phyloP scores from a whole-genome alignment of 1,284 basidiomycete genomes.

The Hypsizygus ulmarius region DNA sequence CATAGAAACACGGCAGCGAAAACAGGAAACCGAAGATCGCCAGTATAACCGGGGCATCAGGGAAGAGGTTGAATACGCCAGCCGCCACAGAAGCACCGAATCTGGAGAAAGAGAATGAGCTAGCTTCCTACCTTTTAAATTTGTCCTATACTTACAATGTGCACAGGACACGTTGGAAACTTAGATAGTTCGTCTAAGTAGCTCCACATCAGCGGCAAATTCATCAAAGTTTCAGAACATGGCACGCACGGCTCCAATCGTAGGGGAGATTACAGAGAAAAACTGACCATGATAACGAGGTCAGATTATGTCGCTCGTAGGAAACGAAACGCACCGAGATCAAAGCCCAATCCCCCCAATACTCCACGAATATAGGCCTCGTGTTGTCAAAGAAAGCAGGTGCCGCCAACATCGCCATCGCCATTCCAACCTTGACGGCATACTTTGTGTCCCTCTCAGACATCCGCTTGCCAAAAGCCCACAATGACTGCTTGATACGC shows the following conservation, averaged over 20 bases:
- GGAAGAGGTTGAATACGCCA: slow-evolving; percentile 69
- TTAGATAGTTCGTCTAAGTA: slow-evolving; percentile 77
- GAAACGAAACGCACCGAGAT: slow-evolving; percentile 64
- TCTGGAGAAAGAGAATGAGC: slow-evolving; percentile 35
- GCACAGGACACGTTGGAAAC: slow-evolving; percentile 75
- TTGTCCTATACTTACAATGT: slow-evolving; percentile 60
- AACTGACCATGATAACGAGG: slow-evolving; percentile 44
- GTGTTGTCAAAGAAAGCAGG: slow-evolving; percentile 85
- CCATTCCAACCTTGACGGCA: slow-evolving; percentile 86
- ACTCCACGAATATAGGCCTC: slow-evolving; percentile 75
- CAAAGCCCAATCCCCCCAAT: slow-evolving; percentile 91
- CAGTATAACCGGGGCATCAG: slow-evolving; percentile 72
- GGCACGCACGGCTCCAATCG: slow-evolving; percentile 69
- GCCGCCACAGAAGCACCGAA: slow-evolving; percentile 80
- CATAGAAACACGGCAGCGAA: slow-evolving; percentile 92
- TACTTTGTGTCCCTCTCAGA: slow-evolving; percentile 81
- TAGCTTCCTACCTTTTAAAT: slow-evolving; percentile 5
- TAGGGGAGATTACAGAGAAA: slow-evolving; percentile 87
- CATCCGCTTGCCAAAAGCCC: slow-evolving; percentile 73
- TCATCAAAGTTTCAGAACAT: background rate
- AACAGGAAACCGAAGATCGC: slow-evolving; percentile 87
- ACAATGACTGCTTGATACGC: slow-evolving; percentile 66
- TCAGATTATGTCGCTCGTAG: slow-evolving; percentile 6
- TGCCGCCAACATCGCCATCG: slow-evolving; percentile 75
- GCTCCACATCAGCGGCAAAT: slow-evolving; percentile 12